Base-by-base conservation (phyloP, 164 flowering plant genomes). In the Vitis rupestris region DNA sequence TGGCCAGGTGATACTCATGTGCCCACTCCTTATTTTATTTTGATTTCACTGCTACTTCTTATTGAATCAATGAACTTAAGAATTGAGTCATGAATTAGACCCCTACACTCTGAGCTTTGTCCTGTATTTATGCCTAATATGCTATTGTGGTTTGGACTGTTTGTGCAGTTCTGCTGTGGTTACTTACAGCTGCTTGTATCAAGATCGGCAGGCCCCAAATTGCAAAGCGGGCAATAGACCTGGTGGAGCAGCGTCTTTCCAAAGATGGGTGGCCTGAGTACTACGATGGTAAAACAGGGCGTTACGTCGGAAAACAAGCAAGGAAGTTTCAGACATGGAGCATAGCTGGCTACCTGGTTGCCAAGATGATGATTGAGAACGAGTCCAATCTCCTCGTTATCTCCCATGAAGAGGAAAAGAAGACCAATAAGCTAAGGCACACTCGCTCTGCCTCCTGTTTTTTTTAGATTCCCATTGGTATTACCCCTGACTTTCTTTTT, bases 191-290 rank as follows among this genome's bases (percentile, higher is more conserved):
- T 1, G 83, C 83, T 10, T 75, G 79, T 19, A 80, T 82, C 69
- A 82, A 82, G 68, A 59, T 59, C 3, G 80, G 79, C 11, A 75
- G 79, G 70, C 82, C 81, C 3, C 79, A 80, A 19, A 69, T 80
- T 1, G 83, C 80, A 9, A 83, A 78, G 62, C 67, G 75, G 60
- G 83, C 86, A 8, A 72, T 80, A 30, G 86, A 72, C 49, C 31
- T 71, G 67, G 72, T 60, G 15, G 85, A 82, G 69, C 70, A 66
- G 61, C 78, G 82, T 15, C 72, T 80, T 4, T 72, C 80, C 12
- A 76, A 71, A 17, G 86, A 80, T 58, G 77, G 85, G 23, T 83
- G 86, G 83, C 83, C 82, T 7, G 86, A 78, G 71, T 80, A 82
- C 61, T 82, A 82, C 49, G 84, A 82, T 23, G 82, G 84, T 0